Evolutionary conservation across 2,329 filamentous ascomycete genomes (phyloP).

Genomic region (Fusarium decemcellulare): DNA sequence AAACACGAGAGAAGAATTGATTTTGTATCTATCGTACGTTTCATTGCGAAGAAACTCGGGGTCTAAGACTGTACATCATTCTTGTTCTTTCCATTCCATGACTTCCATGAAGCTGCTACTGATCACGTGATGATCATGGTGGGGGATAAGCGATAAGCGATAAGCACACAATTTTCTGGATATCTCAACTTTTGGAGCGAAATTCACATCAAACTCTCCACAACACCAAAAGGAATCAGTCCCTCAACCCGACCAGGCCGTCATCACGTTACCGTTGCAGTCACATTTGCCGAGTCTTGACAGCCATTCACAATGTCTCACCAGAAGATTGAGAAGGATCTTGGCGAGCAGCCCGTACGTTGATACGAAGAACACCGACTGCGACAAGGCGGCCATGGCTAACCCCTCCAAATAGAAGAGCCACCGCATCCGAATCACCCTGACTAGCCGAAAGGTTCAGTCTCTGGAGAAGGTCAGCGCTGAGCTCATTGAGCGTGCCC

Average conservation of each 20-base stretch:
- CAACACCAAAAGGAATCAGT: constrained; percentile 39
- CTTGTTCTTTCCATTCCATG: neutral
- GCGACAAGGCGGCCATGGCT: constrained; percentile 24
- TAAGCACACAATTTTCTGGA: constrained; percentile 36
- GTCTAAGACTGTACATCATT: too few relatives aligned
- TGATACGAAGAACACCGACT: constrained; percentile 7
- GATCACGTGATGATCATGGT: constrained; percentile 22
- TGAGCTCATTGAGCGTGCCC: constrained; percentile 98
- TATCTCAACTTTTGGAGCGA: constrained; percentile 31
- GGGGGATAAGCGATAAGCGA: constrained; percentile 36
- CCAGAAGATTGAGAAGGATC: constrained; percentile 96
- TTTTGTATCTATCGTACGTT: too few relatives aligned
- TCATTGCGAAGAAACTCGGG: too few relatives aligned
- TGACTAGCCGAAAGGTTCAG: constrained; percentile 94
- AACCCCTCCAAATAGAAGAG: constrained; percentile 73
- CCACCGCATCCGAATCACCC: constrained; percentile 98
- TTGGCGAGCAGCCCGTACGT: constrained; percentile 87
- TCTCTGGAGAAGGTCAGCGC: constrained; percentile 98
- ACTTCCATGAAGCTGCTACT: neutral
- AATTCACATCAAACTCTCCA: constrained; percentile 25
- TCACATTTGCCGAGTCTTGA: constrained; percentile 83
- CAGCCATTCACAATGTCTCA: constrained; percentile 85
- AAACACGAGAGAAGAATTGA: too few relatives aligned
- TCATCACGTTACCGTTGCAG: constrained; percentile 83
- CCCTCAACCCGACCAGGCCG: constrained; percentile 55